Percentiles rank a stretch among this genome's conserved stretches.
Conservation (phyloP, 805 yeast species). For the Nakazawaea molendinolei region DNA sequence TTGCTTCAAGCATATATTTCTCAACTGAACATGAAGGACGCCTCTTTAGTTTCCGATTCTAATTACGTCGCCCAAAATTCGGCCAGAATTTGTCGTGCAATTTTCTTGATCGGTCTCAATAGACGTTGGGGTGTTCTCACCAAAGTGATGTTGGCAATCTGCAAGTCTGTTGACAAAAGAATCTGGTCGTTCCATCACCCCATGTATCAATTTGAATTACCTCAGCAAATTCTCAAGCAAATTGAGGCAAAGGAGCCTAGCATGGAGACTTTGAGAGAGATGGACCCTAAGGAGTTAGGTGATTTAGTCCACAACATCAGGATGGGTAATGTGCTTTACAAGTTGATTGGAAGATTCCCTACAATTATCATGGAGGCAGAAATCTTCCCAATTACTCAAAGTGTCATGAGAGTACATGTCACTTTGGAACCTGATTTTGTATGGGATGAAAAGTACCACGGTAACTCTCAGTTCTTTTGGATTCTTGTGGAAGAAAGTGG, state of each 20-base stretch:
- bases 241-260: conserved; percentile 59
- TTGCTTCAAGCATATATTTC: conserved; percentile 86
- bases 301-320: conserved; percentile 79
- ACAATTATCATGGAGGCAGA: conserved; percentile 67
- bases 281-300: conserved; percentile 74
- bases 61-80: conserved; percentile 95
- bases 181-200: conserved; percentile 93
- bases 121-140: conserved; percentile 88
- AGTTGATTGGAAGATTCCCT: conserved; percentile 68
- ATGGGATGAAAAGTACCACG: conserved; percentile 83
- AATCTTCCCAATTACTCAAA: conserved; percentile 80
- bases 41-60: conserved; percentile 79
- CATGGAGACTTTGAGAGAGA: conserved; percentile 67
- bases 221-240: conserved; percentile 54
- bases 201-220: conserved; percentile 76
- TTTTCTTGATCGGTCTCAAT: conserved; percentile 79
- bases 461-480: conserved; percentile 86
- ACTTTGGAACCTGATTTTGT: conserved; percentile 66
- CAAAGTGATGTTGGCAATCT: conserved; percentile 66
- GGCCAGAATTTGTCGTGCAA: conserved; percentile 86
- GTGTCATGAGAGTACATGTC: conserved; percentile 78
- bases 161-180: conserved; percentile 79
- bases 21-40: conserved; percentile 60
- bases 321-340: conserved; percentile 60
- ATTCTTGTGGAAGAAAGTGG: conserved; percentile 84